These are phyloP conservation scores for Candida germanica DNA, from an alignment of 805 yeast species.

Conservation along the genomic window DNA sequence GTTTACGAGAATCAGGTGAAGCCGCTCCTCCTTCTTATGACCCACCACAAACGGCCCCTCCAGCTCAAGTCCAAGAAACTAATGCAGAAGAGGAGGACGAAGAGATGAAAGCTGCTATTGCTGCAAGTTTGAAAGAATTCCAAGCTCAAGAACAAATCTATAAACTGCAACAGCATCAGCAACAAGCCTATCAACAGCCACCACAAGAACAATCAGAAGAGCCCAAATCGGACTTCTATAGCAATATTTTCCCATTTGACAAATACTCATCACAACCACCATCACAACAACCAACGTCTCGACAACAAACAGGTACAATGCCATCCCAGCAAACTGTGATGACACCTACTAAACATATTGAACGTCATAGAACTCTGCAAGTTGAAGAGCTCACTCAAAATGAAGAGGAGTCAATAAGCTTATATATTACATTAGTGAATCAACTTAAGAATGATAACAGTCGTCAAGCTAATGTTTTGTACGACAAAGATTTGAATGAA, in stretches of 20 bases:
- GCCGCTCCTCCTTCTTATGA: slow-evolving; percentile 14
- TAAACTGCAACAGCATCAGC: slow-evolving; percentile 12
- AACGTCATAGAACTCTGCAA: slow-evolving; percentile 9
- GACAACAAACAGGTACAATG: slow-evolving; percentile 4
- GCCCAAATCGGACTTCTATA: slow-evolving; percentile 25
- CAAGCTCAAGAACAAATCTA: slow-evolving; percentile 31
- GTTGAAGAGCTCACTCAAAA: slow-evolving; percentile 45
- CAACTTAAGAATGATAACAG: slow-evolving; percentile 46
- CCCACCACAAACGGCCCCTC: slow-evolving; percentile 22
- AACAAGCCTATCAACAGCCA: slow-evolving; percentile 13
- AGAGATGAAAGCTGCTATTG: slow-evolving; percentile 91
- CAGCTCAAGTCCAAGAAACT: slow-evolving; percentile 8
- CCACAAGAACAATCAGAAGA: slow-evolving; percentile 18
- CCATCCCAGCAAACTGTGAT: slow-evolving; percentile 8
- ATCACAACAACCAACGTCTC: background rate
- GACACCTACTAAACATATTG: slow-evolving; percentile 5
- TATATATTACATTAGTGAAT: slow-evolving; percentile 67
- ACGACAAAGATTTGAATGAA: slow-evolving; percentile 52
- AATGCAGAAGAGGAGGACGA: slow-evolving; percentile 57
- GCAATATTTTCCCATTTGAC: slow-evolving; percentile 23
- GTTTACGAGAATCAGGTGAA: slow-evolving; percentile 54
- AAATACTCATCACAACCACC: slow-evolving; percentile 3
- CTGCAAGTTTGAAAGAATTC: slow-evolving; percentile 79
- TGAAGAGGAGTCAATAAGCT: slow-evolving; percentile 68
- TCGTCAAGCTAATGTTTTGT: slow-evolving; percentile 34